A percentile compares a stretch with the other conserved stretches of the same genome.
Conservation (phyloP, 345 rosid genomes). For the Physaria fendleri region DNA sequence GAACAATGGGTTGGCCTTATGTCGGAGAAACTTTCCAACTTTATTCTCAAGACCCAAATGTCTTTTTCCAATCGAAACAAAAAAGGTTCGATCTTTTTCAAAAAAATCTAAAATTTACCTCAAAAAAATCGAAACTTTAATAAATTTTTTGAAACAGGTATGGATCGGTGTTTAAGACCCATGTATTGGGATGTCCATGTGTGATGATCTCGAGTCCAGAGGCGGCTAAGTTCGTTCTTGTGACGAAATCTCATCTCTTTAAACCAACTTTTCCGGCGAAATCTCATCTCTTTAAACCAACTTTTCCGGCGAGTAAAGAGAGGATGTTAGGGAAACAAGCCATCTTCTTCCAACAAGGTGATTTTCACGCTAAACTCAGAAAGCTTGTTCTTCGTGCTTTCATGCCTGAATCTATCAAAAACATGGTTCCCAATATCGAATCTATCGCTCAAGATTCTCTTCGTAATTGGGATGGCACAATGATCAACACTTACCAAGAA, state of each 20-base stretch:
- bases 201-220: constrained; percentile 87
- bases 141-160: constrained; percentile 31
- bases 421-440: constrained; percentile 48
- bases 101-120: not conserved
- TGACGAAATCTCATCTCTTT: constrained; percentile 61
- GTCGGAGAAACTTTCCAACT: constrained; percentile 82
- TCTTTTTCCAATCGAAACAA: constrained; percentile 65
- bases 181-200: constrained; percentile 79
- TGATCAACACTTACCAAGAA: constrained; percentile 59
- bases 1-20: constrained; percentile 80
- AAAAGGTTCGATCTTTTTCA: constrained; percentile 41
- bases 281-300: constrained; percentile 77
- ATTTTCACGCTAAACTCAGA: constrained; percentile 62
- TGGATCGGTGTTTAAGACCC: constrained; percentile 76
- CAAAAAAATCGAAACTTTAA: not conserved
- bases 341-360: constrained; percentile 82
- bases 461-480: constrained; percentile 39
- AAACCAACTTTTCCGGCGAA: constrained; percentile 83
- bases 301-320: constrained; percentile 86
- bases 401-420: constrained; percentile 53
- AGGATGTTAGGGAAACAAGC: constrained; percentile 80
- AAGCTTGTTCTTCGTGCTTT: constrained; percentile 81
- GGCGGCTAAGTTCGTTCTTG: constrained; percentile 68
- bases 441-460: constrained; percentile 43
- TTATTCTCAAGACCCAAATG: constrained; percentile 84